A percentile compares a stretch with the other conserved stretches of the same genome.
Conservation (phyloP, 768 basidiomycete species). For the Suillus variegatus region DNA sequence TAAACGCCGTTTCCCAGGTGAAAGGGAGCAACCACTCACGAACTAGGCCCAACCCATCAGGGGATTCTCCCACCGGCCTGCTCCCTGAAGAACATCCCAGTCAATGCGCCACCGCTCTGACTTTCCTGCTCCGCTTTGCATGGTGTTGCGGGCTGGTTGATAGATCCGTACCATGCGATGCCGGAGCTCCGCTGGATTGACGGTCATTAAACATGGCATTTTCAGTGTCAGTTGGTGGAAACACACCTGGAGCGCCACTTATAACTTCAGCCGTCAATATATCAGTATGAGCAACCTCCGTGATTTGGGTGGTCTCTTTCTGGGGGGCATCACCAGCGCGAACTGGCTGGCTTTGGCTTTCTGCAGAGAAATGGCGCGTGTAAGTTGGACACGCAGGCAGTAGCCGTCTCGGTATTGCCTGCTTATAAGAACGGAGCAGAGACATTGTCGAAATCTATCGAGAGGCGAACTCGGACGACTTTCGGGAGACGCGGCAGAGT, state of each 20-base stretch:
- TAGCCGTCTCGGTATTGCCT: constrained; percentile 26
- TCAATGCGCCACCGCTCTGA: constrained; percentile 91
- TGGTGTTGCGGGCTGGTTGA: constrained; percentile 90
- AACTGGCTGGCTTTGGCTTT: constrained; percentile 16
- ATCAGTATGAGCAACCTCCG: constrained; percentile 52
- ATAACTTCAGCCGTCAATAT: constrained; percentile 78
- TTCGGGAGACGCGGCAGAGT: not conserved
- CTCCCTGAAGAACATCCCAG: constrained; percentile 88
- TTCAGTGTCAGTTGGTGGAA: not conserved
- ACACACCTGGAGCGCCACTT: constrained; percentile 83
- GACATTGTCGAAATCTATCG: constrained; percentile 44
- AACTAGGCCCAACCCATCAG: constrained; percentile 97
- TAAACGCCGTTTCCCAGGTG: constrained; percentile 8
- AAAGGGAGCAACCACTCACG: constrained; percentile 53
- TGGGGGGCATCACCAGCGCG: constrained; percentile 23
- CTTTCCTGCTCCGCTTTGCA: constrained; percentile 90
- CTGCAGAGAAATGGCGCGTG: constrained; percentile 22
- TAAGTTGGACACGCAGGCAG: constrained; percentile 15
- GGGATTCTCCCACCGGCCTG: constrained; percentile 96
- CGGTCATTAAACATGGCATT: not conserved
- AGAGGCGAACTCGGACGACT: not conserved
- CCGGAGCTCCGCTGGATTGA: constrained; percentile 68
- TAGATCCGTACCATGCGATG: constrained; percentile 90
- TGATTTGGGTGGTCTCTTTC: constrained; percentile 37
- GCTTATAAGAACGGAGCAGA: constrained; percentile 49